phyloP scores from a whole-genome alignment of 768 basidiomycete genomes.

The Naganishia onofrii region DNA sequence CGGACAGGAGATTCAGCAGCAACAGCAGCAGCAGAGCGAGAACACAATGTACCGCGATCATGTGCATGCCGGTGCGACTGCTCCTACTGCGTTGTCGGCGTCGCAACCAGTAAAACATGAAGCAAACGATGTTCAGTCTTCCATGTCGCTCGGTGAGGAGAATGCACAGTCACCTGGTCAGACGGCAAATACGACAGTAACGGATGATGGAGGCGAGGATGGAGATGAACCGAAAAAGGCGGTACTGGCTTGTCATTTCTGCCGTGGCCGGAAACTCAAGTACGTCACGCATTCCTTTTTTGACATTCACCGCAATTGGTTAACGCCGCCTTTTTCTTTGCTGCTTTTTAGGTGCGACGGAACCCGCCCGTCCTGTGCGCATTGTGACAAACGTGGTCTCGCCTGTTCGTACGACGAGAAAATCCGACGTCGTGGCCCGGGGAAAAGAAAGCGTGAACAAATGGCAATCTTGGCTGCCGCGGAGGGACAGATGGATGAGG shows the following conservation, averaged over 20 bases:
- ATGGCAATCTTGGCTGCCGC: constrained; percentile 19
- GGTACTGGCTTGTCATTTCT: constrained; percentile 53
- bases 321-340: neutral
- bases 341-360: constrained; percentile 50
- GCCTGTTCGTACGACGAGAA: constrained; percentile 48
- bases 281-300: constrained; percentile 37
- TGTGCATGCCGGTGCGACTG: neutral
- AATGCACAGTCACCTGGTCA: neutral
- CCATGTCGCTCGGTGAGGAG: neutral
- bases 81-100: constrained; percentile 1
- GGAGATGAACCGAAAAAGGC: constrained; percentile 36
- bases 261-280: constrained; percentile 52
- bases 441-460: constrained; percentile 49
- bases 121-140: neutral
- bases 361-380: constrained; percentile 45
- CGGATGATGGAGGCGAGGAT: neutral
- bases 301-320: too few relatives aligned
- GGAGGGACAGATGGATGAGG: constrained; percentile 17
- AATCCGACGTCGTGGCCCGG: constrained; percentile 53
- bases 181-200: neutral
- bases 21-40: neutral
- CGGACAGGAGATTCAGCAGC: neutral
- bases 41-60: neutral
- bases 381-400: constrained; percentile 48
- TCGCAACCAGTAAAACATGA: neutral